Percentiles rank a stretch among this genome's conserved stretches.
phyloP scores from a whole-genome alignment of 371 early-diverging fungal species.

The Rhizopus sp. region DNA sequence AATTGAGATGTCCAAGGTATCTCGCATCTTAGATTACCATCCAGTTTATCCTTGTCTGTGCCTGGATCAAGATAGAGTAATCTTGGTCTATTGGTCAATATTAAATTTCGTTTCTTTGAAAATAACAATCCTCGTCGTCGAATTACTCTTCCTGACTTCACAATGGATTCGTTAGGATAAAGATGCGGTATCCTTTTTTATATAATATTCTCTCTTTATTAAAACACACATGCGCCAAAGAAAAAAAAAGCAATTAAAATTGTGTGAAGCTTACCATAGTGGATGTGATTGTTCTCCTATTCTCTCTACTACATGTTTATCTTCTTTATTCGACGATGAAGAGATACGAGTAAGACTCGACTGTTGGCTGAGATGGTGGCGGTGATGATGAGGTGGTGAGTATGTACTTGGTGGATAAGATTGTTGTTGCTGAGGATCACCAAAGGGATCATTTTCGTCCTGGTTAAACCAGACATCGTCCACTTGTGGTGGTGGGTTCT shows the following conservation, averaged over 20 bases:
- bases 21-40: constrained; percentile 49
- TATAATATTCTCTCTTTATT: not conserved
- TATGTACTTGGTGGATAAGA: not conserved
- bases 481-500: constrained; percentile 24
- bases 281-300: constrained; percentile 33
- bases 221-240: not conserved
- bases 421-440: not conserved
- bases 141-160: constrained; percentile 60
- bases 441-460: constrained; percentile 7
- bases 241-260: constrained; percentile 5
- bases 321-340: not conserved
- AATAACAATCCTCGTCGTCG: constrained; percentile 57
- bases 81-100: constrained; percentile 73
- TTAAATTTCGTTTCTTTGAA: constrained; percentile 61
- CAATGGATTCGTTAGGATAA: constrained; percentile 62
- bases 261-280: constrained; percentile 28
- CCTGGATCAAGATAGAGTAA: constrained; percentile 70
- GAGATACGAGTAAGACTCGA: not conserved
- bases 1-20: constrained; percentile 57
- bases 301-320: constrained; percentile 18
- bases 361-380: not conserved
- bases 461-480: constrained; percentile 34
- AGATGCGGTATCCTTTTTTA: constrained; percentile 51
- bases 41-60: constrained; percentile 35
- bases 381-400: not conserved